Conservation (phyloP, 2,329 filamentous ascomycete species). For the Microthyrium microscopicum region DNA sequence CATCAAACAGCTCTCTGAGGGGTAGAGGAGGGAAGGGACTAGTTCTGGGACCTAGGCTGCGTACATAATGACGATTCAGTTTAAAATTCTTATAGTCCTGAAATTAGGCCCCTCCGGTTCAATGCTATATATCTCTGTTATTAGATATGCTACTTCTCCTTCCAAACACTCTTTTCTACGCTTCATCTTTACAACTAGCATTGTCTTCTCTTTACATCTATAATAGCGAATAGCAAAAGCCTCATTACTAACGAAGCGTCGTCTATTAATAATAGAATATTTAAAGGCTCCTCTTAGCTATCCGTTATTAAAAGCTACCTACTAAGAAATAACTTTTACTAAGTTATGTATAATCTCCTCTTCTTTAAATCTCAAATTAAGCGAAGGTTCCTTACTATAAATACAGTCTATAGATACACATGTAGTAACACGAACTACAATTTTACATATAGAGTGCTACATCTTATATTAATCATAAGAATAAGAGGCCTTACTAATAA, state of each 20-base stretch:
- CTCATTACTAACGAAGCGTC: constrained; percentile 9
- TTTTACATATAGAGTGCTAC: constrained; percentile 9
- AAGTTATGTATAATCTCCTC: constrained; percentile 10
- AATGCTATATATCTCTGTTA: constrained; percentile 10
- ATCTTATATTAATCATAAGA: constrained; percentile 10
- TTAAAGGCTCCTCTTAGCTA: constrained; percentile 9
- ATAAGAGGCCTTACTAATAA: constrained; percentile 10
- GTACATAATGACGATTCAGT: constrained; percentile 9
- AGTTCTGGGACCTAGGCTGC: constrained; percentile 10
- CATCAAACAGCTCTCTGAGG: constrained; percentile 10
- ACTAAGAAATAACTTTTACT: constrained; percentile 10
- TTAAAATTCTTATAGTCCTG: constrained; percentile 9
- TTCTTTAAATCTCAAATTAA: constrained; percentile 10
- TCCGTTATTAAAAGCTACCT: constrained; percentile 9
- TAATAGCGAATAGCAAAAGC: constrained; percentile 10
- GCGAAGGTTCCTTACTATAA: constrained; percentile 10
- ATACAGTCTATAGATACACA: constrained; percentile 11
- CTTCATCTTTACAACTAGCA: constrained; percentile 9
- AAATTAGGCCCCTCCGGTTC: constrained; percentile 10
- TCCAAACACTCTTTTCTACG: constrained; percentile 6
- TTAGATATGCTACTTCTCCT: constrained; percentile 9
- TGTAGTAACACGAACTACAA: constrained; percentile 8
- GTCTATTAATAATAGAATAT: constrained; percentile 9
- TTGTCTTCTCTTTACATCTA: constrained; percentile 10
- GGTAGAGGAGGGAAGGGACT: constrained; percentile 10